Conservation (phyloP, 495 filamentous ascomycete genomes). For the Aspergillus bridgeri region DNA sequence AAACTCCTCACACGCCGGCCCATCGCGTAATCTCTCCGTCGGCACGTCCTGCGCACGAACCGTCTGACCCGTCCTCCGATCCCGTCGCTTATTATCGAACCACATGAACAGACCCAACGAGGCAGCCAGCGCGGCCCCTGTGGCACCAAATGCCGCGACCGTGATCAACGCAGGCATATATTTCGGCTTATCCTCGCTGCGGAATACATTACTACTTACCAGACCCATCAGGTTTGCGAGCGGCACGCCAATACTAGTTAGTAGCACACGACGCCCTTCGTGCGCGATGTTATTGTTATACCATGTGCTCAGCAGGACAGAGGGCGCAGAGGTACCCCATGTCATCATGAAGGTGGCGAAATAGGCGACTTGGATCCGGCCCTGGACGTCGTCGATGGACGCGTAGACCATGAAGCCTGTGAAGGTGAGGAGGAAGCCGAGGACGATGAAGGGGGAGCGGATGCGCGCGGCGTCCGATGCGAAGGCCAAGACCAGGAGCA, state of each 20-base stretch:
- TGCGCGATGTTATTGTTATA: conserved; percentile 81
- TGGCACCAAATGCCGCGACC: conserved; percentile 67
- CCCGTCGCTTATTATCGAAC: conserved; percentile 62
- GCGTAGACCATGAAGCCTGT: conserved; percentile 74
- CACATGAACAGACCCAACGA: conserved; percentile 65
- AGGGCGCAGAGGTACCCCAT: conserved; percentile 59
- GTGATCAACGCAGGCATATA: conserved; percentile 73
- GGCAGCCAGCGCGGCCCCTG: conserved; percentile 55
- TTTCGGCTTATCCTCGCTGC: conserved; percentile 64
- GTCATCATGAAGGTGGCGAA: conserved; percentile 83
- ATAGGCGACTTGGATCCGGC: conserved; percentile 62
- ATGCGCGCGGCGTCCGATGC: conserved; percentile 60
- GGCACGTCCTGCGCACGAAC: conserved; percentile 63
- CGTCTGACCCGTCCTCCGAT: conserved; percentile 57
- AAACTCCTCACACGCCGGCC: conserved; percentile 60
- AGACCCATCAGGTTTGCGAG: conserved; percentile 81
- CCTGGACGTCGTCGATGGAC: conserved; percentile 56
- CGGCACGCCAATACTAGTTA: conserved; percentile 72
- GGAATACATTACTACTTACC: conserved; percentile 71
- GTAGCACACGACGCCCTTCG: conserved; percentile 64
- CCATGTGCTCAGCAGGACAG: conserved; percentile 54
- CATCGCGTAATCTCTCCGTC: conserved; percentile 65
- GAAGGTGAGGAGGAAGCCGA: conserved; percentile 71
- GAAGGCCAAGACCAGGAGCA: conserved; percentile 68
- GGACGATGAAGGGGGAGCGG: conserved; percentile 68